Evolutionary conservation across 2,329 filamentous ascomycete species (phyloP).

Genomic region (Arthrobotrys sphaeroides): DNA sequence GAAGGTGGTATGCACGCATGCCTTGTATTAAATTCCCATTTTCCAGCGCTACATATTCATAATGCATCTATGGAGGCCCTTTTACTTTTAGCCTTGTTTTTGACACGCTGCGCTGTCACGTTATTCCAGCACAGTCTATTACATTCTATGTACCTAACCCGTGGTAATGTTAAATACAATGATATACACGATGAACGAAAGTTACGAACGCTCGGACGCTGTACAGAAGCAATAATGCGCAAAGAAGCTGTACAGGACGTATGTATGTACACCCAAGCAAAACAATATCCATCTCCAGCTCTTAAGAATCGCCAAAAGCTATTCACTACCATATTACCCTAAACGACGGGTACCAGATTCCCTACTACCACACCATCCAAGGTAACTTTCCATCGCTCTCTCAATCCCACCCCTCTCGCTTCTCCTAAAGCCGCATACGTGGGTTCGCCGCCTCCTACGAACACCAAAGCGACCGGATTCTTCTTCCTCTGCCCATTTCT

Average conservation of each 20-base stretch:
- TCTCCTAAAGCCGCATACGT: constrained; percentile 42
- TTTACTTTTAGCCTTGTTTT: too few relatives aligned
- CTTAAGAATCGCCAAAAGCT: too few relatives aligned
- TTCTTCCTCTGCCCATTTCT: constrained; percentile 48
- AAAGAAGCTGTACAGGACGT: neutral
- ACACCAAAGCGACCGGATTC: constrained; percentile 35
- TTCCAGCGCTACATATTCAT: too few relatives aligned
- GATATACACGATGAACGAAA: neutral
- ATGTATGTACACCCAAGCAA: neutral
- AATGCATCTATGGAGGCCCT: too few relatives aligned
- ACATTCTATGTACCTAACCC: too few relatives aligned
- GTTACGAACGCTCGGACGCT: neutral
- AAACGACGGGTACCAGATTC: constrained; percentile 44
- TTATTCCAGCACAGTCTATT: too few relatives aligned
- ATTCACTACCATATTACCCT: neutral
- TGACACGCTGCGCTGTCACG: too few relatives aligned
- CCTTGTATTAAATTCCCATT: too few relatives aligned
- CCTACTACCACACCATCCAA: constrained; percentile 37
- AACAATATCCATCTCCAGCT: neutral
- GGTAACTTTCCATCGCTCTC: constrained; percentile 43
- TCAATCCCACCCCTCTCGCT: constrained; percentile 38
- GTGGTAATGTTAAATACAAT: neutral
- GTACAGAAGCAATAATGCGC: neutral
- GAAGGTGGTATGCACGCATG: neutral
- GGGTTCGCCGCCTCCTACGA: constrained; percentile 41